A percentile compares a stretch with the other conserved stretches of the same genome.
Evolutionary conservation across 1,139 yeast species (phyloP).

Genomic region (Geotrichum carabidarum): DNA sequence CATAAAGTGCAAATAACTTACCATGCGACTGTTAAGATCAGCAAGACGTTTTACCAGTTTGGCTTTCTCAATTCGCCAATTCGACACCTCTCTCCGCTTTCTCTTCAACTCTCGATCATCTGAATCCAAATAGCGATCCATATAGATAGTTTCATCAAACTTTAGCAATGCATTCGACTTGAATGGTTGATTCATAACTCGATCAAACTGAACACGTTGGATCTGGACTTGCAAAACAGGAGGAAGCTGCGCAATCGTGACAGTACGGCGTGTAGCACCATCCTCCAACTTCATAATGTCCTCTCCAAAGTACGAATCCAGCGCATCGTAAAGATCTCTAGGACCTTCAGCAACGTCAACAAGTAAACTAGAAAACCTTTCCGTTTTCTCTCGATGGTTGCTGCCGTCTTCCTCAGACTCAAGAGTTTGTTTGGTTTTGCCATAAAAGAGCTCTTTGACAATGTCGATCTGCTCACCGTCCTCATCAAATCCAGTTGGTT

Average conservation of each 20-base stretch:
- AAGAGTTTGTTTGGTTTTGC: conserved; percentile 57
- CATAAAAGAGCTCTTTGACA: conserved; percentile 74
- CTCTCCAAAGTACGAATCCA: conserved; percentile 79
- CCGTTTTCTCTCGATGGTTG: conserved; percentile 55
- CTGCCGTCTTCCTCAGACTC: conserved; percentile 36
- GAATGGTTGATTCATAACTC: conserved; percentile 65
- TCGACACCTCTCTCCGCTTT: conserved; percentile 55
- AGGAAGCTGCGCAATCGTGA: conserved; percentile 69
- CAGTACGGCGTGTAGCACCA: conserved; percentile 60
- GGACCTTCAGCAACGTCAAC: conserved; percentile 88
- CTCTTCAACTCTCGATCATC: conserved; percentile 49
- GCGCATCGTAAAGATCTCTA: conserved; percentile 79
- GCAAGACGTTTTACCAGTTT: conserved; percentile 44
- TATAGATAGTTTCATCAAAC: conserved; percentile 67
- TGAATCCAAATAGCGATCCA: conserved; percentile 83
- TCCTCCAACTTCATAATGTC: conserved; percentile 64
- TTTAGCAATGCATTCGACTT: conserved; percentile 80
- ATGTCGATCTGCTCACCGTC: conserved; percentile 82
- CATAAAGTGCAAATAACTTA: conserved; percentile 47
- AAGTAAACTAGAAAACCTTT: conserved; percentile 72
- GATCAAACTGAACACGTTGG: conserved; percentile 86
- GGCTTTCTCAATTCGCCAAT: conserved; percentile 57
- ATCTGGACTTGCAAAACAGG: conserved; percentile 84
- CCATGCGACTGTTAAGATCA: conserved; percentile 43
- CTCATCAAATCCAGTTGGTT: conserved; percentile 55